Base-by-base conservation (phyloP, 2,329 filamentous ascomycete species). In the Aspergillus sp. region DNA sequence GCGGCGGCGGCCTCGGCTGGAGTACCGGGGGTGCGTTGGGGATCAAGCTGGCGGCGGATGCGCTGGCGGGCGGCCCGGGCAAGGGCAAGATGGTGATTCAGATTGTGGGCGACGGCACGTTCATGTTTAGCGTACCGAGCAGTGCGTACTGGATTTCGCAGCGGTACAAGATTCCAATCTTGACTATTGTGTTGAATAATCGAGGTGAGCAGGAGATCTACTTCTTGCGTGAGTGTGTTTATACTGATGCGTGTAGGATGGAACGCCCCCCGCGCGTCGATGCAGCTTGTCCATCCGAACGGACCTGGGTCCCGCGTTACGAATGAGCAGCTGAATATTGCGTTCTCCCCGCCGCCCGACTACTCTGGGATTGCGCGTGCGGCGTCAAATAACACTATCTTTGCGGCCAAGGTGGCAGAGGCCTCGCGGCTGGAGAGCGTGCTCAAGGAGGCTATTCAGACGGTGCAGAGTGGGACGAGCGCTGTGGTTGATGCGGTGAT, bases 1-100 rank as follows among this genome's bases (percentile, higher is more conserved):
- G 88, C 3, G 88, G 87, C 1, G 88, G 88, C 17, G 88, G 89
- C 1, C 81, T 92, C 0, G 88, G 88, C 2, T 92, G 88, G 88
- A 87, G 84, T 5, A 88, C 88, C 9, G 88, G 89, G 14, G 88
- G 77, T 40, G 84, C 87, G 0, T 69, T 92, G 1, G 89, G 89
- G 2, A 84, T 91, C 58, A 91, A 91, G 65, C 78, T 92, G 10
- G 89, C 88, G 0, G 76, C 50, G 5, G 13, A 50, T 4, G 31
- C 31, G 23, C 17, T 46, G 1, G 19, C 2, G 7, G 14, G 17
- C 6, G 11, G 25, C 3, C 46, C 45, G 0, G 40, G 40, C 5
- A 42, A 42, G 40, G 40, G 40, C 16, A 42, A 42, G 40, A 53
- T 55, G 10, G 19, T 55, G 1, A 53, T 50, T n/a, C 52, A 38